phyloP scores from a whole-genome alignment of 768 basidiomycete genomes.

The Porpolomopsis calyptriformis region DNA sequence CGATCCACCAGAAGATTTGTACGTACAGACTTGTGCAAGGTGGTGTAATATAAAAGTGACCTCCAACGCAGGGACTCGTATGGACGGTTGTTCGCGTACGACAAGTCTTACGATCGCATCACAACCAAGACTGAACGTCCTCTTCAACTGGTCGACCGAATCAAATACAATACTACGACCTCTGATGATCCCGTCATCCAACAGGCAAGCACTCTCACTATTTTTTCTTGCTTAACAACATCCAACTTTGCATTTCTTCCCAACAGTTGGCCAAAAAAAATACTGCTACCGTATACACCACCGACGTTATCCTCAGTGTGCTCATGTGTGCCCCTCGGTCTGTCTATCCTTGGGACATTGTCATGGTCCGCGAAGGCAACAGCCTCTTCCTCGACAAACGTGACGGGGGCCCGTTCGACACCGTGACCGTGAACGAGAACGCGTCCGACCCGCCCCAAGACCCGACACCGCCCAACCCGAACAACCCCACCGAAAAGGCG shows the following conservation, averaged over 20 bases:
- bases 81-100: constrained; percentile 86
- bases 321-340: constrained; percentile 95
- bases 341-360: constrained; percentile 98
- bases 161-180: constrained; percentile 95
- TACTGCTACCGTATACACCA: constrained; percentile 82
- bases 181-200: constrained; percentile 97
- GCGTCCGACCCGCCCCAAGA: constrained; percentile 90
- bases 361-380: constrained; percentile 87
- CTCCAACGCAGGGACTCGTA: constrained; percentile 54
- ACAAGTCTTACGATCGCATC: constrained; percentile 90
- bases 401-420: constrained; percentile 94
- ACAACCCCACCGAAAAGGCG: constrained; percentile 60
- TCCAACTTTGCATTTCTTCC: neutral
- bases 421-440: constrained; percentile 97
- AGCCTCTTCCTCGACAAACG: constrained; percentile 96
- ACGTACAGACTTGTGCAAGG: constrained; percentile 21
- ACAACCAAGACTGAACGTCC: constrained; percentile 89
- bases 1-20: constrained; percentile 87
- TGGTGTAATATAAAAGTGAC: constrained; percentile 1
- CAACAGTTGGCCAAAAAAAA: constrained; percentile 67
- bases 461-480: constrained; percentile 65
- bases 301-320: constrained; percentile 88
- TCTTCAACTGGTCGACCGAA: constrained; percentile 84
- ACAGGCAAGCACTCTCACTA: constrained; percentile 42
- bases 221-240: constrained; percentile 4